These are phyloP conservation scores for Przewalskia tangutica DNA, from an alignment of 257 asterid species.

Conservation along the genomic window DNA sequence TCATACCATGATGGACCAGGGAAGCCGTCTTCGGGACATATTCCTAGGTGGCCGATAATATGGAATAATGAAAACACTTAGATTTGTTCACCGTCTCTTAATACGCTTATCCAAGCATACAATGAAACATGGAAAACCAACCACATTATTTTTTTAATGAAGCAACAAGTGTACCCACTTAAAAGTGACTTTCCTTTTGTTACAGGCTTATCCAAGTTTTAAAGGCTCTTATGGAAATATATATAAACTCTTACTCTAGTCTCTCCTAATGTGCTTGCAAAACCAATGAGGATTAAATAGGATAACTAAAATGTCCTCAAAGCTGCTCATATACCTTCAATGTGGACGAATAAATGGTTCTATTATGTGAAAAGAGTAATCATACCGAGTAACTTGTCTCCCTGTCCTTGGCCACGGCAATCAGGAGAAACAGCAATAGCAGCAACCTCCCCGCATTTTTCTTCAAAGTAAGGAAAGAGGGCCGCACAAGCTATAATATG, in stretches of 20 bases:
- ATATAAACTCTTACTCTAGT: background rate
- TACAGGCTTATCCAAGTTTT: background rate
- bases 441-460: slow-evolving; percentile 93
- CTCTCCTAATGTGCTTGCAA: background rate
- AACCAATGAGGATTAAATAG: background rate
- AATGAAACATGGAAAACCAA: background rate
- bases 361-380: background rate
- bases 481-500: slow-evolving; percentile 91
- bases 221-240: background rate
- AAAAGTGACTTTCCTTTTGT: background rate
- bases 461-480: slow-evolving; percentile 64
- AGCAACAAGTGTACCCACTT: background rate
- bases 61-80: background rate
- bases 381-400: slow-evolving; percentile 95
- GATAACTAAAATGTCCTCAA: background rate
- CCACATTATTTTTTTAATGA: too few species aligned
- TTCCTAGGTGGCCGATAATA: background rate
- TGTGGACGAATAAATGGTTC: background rate
- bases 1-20: background rate
- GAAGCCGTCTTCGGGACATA: background rate
- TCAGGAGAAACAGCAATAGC: slow-evolving; percentile 97
- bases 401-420: slow-evolving; percentile 97
- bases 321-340: background rate
- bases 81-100: background rate
- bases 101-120: background rate